Conservation (phyloP, 768 basidiomycete genomes). For the Boletus barrowsii region DNA sequence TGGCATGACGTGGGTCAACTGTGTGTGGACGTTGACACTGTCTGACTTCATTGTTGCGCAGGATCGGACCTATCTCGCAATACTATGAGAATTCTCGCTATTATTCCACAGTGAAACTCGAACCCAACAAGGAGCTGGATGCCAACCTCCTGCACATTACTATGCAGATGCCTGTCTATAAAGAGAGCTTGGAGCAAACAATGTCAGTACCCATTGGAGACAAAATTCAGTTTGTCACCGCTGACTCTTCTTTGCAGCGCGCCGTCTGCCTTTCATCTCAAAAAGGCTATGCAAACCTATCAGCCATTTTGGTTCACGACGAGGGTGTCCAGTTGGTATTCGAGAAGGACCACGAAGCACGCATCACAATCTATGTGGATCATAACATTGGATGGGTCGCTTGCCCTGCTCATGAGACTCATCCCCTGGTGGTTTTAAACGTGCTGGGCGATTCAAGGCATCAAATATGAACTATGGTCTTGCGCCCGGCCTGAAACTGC, state of each 20-base stretch:
- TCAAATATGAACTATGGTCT: slow-evolving; percentile 86
- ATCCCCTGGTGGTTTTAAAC: slow-evolving; percentile 27
- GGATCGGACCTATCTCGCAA: slow-evolving; percentile 81
- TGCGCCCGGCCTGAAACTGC: slow-evolving; percentile 36
- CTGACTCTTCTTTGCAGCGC: slow-evolving; percentile 35
- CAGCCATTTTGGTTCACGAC: slow-evolving; percentile 58
- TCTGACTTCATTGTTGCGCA: slow-evolving; percentile 22
- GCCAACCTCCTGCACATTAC: slow-evolving; percentile 68
- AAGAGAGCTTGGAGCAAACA: slow-evolving; percentile 76
- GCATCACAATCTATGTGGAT: slow-evolving; percentile 52
- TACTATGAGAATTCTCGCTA: slow-evolving; percentile 82
- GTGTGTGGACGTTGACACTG: background rate
- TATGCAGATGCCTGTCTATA: slow-evolving; percentile 85
- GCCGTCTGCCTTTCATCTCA: slow-evolving; percentile 66
- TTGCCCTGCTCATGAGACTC: slow-evolving; percentile 45
- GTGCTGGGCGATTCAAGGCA: slow-evolving; percentile 84
- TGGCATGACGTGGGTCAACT: slow-evolving; percentile 54
- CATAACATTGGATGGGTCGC: slow-evolving; percentile 63
- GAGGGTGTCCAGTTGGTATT: slow-evolving; percentile 55
- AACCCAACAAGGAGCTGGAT: slow-evolving; percentile 61
- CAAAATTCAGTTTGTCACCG: background rate
- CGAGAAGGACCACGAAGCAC: slow-evolving; percentile 43
- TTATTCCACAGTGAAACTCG: slow-evolving; percentile 69
- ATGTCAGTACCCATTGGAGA: slow-evolving; percentile 52
- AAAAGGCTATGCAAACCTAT: slow-evolving; percentile 63